These are phyloP conservation scores for Coffea canephora DNA, from an alignment of 257 asterid species.

Conservation along the genomic window DNA sequence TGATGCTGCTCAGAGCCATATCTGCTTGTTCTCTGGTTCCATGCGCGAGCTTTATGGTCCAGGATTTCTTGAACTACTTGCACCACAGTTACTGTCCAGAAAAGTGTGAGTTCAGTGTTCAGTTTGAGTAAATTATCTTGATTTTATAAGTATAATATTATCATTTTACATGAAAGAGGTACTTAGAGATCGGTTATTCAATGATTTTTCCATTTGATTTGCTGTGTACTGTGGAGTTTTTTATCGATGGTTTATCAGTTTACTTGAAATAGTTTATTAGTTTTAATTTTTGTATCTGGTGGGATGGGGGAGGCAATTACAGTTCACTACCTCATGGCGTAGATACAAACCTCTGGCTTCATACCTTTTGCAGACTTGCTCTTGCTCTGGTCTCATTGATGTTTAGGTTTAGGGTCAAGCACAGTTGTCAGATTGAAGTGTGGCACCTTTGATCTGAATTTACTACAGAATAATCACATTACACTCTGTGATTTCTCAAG, in stretches of 20 bases:
- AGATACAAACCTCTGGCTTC: background rate
- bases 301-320: background rate
- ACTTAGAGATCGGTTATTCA: background rate
- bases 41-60: constrained; percentile 84
- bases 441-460: background rate
- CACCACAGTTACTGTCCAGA: constrained; percentile 80
- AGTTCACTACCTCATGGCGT: background rate
- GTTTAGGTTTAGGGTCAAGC: too few relatives aligned
- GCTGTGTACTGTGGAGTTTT: background rate
- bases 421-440: background rate
- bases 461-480: background rate
- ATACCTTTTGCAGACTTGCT: background rate
- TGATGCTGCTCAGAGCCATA: constrained; percentile 51
- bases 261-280: background rate
- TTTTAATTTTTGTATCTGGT: background rate
- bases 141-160: too few relatives aligned
- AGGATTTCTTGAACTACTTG: constrained; percentile 72
- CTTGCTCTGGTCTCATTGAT: background rate
- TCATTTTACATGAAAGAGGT: background rate
- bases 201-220: background rate
- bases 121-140: constrained; percentile 3
- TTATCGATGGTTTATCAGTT: background rate
- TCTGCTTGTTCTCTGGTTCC: constrained; percentile 94
- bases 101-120: constrained; percentile 70
- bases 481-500: background rate